phyloP scores from a whole-genome alignment of 1,139 yeast genomes.

The Eremothecium cymbalariae region DNA sequence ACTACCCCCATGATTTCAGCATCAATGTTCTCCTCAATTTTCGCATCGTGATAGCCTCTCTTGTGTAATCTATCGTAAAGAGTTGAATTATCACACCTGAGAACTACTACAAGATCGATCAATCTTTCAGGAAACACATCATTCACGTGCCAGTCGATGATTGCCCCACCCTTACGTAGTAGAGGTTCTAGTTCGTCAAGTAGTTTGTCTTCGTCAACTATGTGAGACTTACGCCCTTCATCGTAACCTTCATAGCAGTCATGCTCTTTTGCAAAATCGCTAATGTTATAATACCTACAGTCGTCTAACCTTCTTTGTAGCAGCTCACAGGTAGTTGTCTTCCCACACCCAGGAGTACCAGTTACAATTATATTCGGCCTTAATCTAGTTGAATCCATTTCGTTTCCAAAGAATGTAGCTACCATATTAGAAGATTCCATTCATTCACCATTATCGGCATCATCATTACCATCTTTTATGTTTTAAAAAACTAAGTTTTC shows the following conservation, averaged over 20 bases:
- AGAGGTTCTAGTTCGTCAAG: constrained; percentile 74
- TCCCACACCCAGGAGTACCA: constrained; percentile 98
- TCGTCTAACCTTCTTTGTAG: constrained; percentile 45
- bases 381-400: constrained; percentile 22
- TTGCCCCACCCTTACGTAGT: constrained; percentile 71
- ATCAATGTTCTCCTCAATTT: constrained; percentile 85
- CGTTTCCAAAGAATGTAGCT: no score
- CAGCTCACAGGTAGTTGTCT: constrained; percentile 71
- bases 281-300: constrained; percentile 57
- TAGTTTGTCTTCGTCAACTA: constrained; percentile 86
- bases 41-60: constrained; percentile 68
- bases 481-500: no score
- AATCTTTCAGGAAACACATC: constrained; percentile 90
- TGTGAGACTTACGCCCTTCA: constrained; percentile 72
- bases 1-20: constrained; percentile 96
- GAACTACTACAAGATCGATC: constrained; percentile 84
- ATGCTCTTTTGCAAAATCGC: constrained; percentile 73
- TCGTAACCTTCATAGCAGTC: constrained; percentile 79
- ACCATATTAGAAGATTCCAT: no score
- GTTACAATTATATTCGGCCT: constrained; percentile 79
- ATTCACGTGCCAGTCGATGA: constrained; percentile 96
- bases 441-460: no score
- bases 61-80: constrained; percentile 68
- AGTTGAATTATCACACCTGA: constrained; percentile 64
- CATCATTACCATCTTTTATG: no score